Evolutionary conservation across 1,284 basidiomycete genomes (phyloP).

Genomic region (Leucoagaricus sp.): DNA sequence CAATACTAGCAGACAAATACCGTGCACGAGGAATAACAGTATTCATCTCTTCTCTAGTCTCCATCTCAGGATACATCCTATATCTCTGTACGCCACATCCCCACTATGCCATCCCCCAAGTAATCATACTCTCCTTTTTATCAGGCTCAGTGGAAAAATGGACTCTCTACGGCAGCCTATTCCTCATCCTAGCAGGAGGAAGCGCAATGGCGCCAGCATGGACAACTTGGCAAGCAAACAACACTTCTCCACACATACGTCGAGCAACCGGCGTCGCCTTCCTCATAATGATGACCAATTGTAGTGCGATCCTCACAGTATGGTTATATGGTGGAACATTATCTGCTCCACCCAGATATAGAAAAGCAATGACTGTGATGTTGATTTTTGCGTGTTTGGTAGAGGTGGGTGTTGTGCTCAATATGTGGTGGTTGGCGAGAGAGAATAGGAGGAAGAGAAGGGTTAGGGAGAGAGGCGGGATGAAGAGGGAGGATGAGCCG

Average conservation of each 20-base stretch:
- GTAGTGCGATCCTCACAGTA: conserved; percentile 53
- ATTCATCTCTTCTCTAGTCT: conserved; percentile 11
- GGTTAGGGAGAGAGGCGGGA: neutral
- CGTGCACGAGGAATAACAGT: conserved; percentile 8
- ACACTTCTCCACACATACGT: neutral
- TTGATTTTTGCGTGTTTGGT: conserved; percentile 31
- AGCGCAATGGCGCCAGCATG: neutral
- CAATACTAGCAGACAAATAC: conserved; percentile 14
- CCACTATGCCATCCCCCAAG: neutral
- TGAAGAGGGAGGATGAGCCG: conserved; percentile 20
- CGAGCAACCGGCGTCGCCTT: conserved; percentile 42
- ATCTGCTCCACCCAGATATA: conserved; percentile 29
- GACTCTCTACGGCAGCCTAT: neutral
- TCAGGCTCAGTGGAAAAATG: neutral
- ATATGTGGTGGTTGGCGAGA: conserved; percentile 26
- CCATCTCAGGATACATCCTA: conserved; percentile 9
- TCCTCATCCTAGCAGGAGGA: neutral
- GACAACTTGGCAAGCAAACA: neutral
- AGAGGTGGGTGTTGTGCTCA: conserved; percentile 29
- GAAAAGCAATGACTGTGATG: conserved; percentile 36
- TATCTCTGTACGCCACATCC: conserved; percentile 4
- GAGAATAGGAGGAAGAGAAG: conserved; percentile 24
- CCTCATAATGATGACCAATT: conserved; percentile 45
- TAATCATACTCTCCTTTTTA: neutral
- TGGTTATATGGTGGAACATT: conserved; percentile 48